A percentile compares a stretch with the other conserved stretches of the same genome.
Evolutionary conservation across 306 rosid genomes (phyloP).

Genomic region (Dalbergia cochinchinensis): DNA sequence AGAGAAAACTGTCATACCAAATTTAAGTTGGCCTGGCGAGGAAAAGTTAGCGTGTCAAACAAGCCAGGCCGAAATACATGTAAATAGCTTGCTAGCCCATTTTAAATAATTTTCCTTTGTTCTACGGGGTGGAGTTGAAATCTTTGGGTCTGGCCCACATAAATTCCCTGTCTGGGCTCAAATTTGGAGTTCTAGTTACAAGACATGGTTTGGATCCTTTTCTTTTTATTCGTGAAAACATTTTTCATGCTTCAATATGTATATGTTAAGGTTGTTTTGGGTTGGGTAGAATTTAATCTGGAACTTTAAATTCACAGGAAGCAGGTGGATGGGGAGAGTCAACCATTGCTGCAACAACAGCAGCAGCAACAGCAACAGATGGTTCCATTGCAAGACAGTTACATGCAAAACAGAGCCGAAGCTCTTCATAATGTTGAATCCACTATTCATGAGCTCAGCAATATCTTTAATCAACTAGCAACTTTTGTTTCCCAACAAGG

Average conservation of each 20-base stretch:
- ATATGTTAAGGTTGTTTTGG: not conserved
- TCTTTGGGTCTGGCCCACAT: too few relatives aligned
- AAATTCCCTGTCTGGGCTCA: not conserved
- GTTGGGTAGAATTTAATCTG: not conserved
- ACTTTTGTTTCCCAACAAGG: constrained; percentile 98
- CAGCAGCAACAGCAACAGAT: constrained; percentile 78
- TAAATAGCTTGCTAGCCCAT: not conserved
- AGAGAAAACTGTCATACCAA: not conserved
- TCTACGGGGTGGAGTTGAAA: too few relatives aligned
- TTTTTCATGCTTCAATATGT: constrained; percentile 2
- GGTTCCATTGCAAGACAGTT: constrained; percentile 91
- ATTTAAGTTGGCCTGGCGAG: constrained; percentile 1
- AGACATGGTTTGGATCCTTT: constrained; percentile 24
- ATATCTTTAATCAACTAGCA: constrained; percentile 91
- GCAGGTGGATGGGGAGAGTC: constrained; percentile 88
- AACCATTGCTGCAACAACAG: constrained; percentile 75
- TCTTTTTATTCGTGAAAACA: constrained; percentile 7
- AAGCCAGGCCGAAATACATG: not conserved
- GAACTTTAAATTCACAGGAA: constrained; percentile 57
- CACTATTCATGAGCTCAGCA: constrained; percentile 95
- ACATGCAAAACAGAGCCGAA: constrained; percentile 99
- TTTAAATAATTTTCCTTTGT: not conserved
- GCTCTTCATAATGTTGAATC: constrained; percentile 98
- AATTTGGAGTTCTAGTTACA: constrained; percentile 19
- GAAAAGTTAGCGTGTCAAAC: constrained; percentile 15